A percentile compares a stretch with the other conserved stretches of the same genome.
Evolutionary conservation across 768 basidiomycete genomes (phyloP).

Genomic region (Rhodocollybia butyracea): DNA sequence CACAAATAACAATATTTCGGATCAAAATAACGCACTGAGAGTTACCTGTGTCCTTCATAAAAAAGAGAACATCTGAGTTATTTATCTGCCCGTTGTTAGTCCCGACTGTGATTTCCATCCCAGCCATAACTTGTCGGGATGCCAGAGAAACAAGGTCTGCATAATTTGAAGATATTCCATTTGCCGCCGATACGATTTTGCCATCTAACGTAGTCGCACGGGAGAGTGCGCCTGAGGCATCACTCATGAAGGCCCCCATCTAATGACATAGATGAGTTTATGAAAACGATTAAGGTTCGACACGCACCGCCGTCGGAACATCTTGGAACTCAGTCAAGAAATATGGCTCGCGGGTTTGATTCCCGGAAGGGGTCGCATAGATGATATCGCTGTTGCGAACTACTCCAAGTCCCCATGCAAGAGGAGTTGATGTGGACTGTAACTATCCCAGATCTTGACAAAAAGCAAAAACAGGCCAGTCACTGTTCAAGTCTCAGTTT

Average conservation of each 20-base stretch:
- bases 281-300: background rate
- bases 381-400: constrained; percentile 2
- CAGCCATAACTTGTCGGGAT: constrained; percentile 41
- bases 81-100: constrained; percentile 28
- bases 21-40: constrained; percentile 28
- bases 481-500: constrained; percentile 16
- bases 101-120: constrained; percentile 44
- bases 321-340: constrained; percentile 5
- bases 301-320: constrained; percentile 5
- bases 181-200: constrained; percentile 33
- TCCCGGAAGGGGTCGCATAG: background rate
- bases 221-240: constrained; percentile 33
- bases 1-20: background rate
- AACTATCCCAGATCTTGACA: constrained; percentile 37
- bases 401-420: constrained; percentile 9
- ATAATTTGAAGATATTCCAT: constrained; percentile 35
- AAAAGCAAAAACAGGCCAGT: constrained; percentile 43
- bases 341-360: constrained; percentile 6
- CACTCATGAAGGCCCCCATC: constrained; percentile 15
- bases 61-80: constrained; percentile 38
- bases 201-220: constrained; percentile 38
- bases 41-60: constrained; percentile 47
- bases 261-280: background rate
- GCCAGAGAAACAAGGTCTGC: constrained; percentile 39
- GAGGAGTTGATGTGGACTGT: constrained; percentile 1